A percentile compares a stretch with the other conserved stretches of the same genome.
Conservation (phyloP, 2,329 filamentous ascomycete genomes). For the Exophiala sp. region DNA sequence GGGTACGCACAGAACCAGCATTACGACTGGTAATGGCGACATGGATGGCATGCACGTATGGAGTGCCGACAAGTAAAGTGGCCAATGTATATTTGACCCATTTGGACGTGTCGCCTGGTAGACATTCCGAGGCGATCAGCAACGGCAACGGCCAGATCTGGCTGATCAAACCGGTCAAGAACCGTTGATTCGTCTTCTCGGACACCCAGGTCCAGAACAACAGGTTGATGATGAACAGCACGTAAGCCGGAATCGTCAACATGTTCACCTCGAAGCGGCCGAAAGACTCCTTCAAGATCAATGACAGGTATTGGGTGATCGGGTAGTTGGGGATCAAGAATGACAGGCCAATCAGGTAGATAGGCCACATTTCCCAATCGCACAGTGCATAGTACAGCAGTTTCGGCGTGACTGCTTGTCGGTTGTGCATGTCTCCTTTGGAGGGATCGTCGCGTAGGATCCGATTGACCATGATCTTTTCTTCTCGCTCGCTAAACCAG, state of each 20-base stretch:
- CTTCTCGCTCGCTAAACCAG: constrained; percentile 57
- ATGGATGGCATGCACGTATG: constrained; percentile 53
- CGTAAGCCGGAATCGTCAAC: constrained; percentile 50
- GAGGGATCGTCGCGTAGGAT: constrained; percentile 55
- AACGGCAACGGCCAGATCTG: constrained; percentile 51
- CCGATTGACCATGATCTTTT: constrained; percentile 56
- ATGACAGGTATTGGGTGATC: constrained; percentile 51
- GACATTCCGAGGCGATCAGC: constrained; percentile 46
- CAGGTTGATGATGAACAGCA: constrained; percentile 39
- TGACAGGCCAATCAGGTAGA: constrained; percentile 49
- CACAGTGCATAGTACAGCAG: constrained; percentile 49
- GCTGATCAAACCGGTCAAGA: constrained; percentile 47
- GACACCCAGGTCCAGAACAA: constrained; percentile 51
- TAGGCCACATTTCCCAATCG: constrained; percentile 58
- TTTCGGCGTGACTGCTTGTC: constrained; percentile 44
- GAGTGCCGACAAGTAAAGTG: constrained; percentile 49
- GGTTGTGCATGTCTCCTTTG: constrained; percentile 58
- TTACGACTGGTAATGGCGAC: constrained; percentile 39
- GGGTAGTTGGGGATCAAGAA: constrained; percentile 52
- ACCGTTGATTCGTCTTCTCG: constrained; percentile 47
- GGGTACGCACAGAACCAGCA: constrained; percentile 36
- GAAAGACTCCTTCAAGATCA: constrained; percentile 54
- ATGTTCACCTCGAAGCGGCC: constrained; percentile 57
- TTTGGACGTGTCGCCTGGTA: constrained; percentile 41
- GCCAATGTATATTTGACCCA: constrained; percentile 50